Evolutionary conservation across 257 asterid genomes (phyloP), one percentile per base, ranked within the genome.

Genomic region (Nicotiana noctiflora): DNA sequence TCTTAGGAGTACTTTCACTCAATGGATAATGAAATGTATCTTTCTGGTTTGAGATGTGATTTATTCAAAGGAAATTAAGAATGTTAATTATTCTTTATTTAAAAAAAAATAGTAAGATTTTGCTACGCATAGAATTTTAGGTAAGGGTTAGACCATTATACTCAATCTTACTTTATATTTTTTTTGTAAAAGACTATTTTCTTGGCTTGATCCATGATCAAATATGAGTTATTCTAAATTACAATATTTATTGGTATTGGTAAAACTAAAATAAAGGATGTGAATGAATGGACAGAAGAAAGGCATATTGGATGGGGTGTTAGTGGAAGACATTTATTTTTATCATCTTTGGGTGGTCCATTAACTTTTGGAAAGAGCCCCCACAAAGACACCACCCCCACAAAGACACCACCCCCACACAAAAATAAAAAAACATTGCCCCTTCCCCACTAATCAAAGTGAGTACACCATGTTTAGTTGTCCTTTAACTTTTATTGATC

Each of bases 1-100:
- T 64, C 82, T 53, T 61, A 15, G 79, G 79, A 75, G 84, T 82
- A 82, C 55, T 77, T 61, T 63, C 49, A 75, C 70, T 62, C 46
- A 10, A 75, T 74, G 78, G 78, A 46, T 46, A 46, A 46, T 72
- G 8, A 72, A 72, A 23, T 72, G 44, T 6, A 46, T 72, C 78
- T 60, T 13, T 19, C 31, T 68, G 10, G 57, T 70, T 6, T 25
- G 61, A 2, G 52, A 8, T 74, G 8, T 74, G 23, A 59, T 74
- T 23, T 23, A 15, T 49, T 74, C 44, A 23, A 31, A 15, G 44
- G 6, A 18, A 29, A 19, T 29, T 15, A 23, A 46, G 6, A 49
- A 23, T 72, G 60, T 1, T 4, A 40, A 32, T 25, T 25, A 2
- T 25, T 25, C 27, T 25, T 25, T 25, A 25, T n/a, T n/a, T 25